A percentile compares a stretch with the other conserved stretches of the same genome.
These are phyloP conservation scores for Phaeophleospora eucalypticola DNA, from an alignment of 2,329 filamentous ascomycete genomes.

Conservation along the genomic window DNA sequence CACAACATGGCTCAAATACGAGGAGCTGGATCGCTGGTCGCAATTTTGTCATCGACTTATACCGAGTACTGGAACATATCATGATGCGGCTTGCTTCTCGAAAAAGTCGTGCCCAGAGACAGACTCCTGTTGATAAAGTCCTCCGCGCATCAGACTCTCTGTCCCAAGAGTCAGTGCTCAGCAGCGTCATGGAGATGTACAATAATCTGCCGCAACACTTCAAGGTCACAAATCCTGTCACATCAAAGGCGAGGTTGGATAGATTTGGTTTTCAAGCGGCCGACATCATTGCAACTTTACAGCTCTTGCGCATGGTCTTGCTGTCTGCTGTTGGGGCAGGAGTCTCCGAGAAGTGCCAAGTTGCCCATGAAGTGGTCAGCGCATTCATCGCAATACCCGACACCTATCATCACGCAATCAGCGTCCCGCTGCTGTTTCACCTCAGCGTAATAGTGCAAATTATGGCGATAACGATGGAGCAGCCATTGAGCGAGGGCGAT, in stretches of 20 bases:
- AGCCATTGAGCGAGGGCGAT: conserved; percentile 37
- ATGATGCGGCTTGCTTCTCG: conserved; percentile 11
- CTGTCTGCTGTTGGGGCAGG: conserved; percentile 40
- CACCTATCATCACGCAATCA: conserved; percentile 44
- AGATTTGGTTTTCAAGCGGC: conserved; percentile 41
- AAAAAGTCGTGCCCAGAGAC: conserved; percentile 8
- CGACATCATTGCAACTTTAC: conserved; percentile 44
- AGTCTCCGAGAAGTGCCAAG: conserved; percentile 41
- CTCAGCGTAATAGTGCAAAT: conserved; percentile 45
- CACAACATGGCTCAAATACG: background rate
- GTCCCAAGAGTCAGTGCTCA: conserved; percentile 10
- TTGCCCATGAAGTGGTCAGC: conserved; percentile 42
- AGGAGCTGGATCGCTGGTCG: conserved; percentile 50
- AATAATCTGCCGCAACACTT: conserved; percentile 17
- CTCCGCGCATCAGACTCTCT: conserved; percentile 6
- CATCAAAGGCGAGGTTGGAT: conserved; percentile 32
- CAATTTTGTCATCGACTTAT: conserved; percentile 56
- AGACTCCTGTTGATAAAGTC: conserved; percentile 5
- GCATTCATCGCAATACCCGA: conserved; percentile 42
- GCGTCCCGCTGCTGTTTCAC: conserved; percentile 45
- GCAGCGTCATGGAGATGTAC: conserved; percentile 15
- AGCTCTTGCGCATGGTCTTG: conserved; percentile 43
- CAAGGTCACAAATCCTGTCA: conserved; percentile 18
- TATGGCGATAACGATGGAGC: conserved; percentile 43
- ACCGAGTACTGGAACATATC: conserved; percentile 50